phyloP scores from a whole-genome alignment of 192 early-diverging fungal species.

The Umbelopsis isabellina region DNA sequence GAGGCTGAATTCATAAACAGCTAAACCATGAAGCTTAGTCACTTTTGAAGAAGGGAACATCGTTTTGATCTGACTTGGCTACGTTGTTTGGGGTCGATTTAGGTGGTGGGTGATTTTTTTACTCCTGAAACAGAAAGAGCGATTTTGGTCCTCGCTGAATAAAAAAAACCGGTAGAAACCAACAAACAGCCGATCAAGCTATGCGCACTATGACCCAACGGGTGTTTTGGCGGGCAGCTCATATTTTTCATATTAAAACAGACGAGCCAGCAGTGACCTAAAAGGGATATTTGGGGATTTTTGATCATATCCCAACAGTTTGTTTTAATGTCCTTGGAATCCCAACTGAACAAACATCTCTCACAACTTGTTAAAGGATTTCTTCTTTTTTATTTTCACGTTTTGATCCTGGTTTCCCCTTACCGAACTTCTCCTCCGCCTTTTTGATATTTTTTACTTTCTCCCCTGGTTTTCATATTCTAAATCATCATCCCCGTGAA shows the following conservation, averaged over 20 bases:
- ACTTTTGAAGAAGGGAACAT: neutral
- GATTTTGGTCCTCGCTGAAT: neutral
- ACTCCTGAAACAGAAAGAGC: neutral
- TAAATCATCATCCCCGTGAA: neutral
- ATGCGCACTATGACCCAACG: too few relatives aligned
- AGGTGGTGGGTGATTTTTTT: too few relatives aligned
- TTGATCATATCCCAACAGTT: too few relatives aligned
- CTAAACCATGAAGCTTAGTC: too few relatives aligned
- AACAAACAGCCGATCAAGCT: neutral
- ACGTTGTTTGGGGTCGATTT: neutral
- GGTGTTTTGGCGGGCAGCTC: too few relatives aligned
- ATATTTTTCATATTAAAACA: too few relatives aligned
- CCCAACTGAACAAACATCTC: too few relatives aligned
- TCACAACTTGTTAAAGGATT: neutral
- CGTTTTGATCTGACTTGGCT: neutral
- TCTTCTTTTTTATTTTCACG: neutral
- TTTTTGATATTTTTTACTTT: conserved; percentile 5
- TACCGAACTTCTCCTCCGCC: conserved; percentile 1
- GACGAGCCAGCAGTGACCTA: too few relatives aligned
- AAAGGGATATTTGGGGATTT: too few relatives aligned
- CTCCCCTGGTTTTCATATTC: neutral
- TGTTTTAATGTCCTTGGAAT: too few relatives aligned
- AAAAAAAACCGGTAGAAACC: neutral
- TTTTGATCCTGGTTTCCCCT: neutral
- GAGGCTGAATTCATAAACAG: too few relatives aligned